Percentiles rank a stretch among this genome's conserved stretches.
phyloP scores from a whole-genome alignment of 129 eudicot genomes.

The Smallanthus sonchifolius region DNA sequence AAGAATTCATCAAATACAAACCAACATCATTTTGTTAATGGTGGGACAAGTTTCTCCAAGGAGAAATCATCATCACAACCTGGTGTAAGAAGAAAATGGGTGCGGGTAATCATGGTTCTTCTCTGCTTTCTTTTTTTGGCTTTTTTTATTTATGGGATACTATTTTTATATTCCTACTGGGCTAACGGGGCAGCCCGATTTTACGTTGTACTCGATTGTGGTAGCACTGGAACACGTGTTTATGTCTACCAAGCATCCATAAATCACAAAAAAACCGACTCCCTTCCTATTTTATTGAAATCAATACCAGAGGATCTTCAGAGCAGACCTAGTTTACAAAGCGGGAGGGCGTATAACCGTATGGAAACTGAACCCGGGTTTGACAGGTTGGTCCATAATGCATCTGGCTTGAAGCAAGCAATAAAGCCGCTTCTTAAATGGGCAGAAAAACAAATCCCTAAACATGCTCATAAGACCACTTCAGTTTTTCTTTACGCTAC shows the following conservation, averaged over 20 bases:
- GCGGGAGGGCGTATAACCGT: constrained; percentile 83
- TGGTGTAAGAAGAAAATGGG: constrained; percentile 49
- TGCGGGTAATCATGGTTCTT: constrained; percentile 46
- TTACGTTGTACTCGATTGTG: constrained; percentile 94
- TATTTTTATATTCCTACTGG: constrained; percentile 56
- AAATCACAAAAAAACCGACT: constrained; percentile 46
- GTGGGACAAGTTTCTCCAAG: constrained; percentile 71
- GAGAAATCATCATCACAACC: constrained; percentile 54
- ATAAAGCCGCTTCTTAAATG: constrained; percentile 75
- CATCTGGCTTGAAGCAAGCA: constrained; percentile 71
- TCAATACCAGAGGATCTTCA: constrained; percentile 71
- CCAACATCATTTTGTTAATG: constrained; percentile 38
- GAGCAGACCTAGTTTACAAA: constrained; percentile 54
- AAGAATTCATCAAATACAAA: constrained; percentile 30
- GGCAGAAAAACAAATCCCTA: constrained; percentile 93
- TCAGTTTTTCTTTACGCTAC: constrained; percentile 89
- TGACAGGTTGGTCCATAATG: constrained; percentile 77
- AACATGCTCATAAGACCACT: constrained; percentile 69
- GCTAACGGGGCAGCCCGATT: constrained; percentile 54
- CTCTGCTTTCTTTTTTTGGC: constrained; percentile 56
- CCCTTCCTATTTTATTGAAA: constrained; percentile 63
- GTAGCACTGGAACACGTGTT: constrained; percentile 97
- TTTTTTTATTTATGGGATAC: constrained; percentile 36
- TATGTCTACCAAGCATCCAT: constrained; percentile 73
- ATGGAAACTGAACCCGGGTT: constrained; percentile 99